Base-by-base conservation (phyloP, 306 rosid species). In the Quercus aquifolioides region DNA sequence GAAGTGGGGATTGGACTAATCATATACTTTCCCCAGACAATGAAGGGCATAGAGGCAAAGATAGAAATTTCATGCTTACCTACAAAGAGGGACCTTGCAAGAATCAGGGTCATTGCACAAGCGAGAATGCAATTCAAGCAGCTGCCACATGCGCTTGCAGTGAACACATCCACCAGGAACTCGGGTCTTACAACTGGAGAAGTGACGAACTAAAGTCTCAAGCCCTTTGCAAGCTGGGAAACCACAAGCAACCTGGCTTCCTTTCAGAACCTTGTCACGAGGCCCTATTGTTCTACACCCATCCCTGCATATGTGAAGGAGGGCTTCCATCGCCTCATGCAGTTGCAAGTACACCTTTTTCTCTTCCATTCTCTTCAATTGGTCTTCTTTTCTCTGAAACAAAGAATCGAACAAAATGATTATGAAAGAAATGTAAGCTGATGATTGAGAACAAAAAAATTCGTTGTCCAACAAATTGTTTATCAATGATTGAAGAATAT, bases 101-200 rank as follows among this genome's bases (percentile, higher is more conserved):
- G 74, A 15, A 60, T 86, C 87, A 20, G 81, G 79, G n/a, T 84
- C 88, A 18, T 79, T 43, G 71, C 92, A 88, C 74, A 88, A 59
- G 57, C 89, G 88, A 76, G 90, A 85, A 75, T 88, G 92, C 82
- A 88, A 76, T 60, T 84, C 86, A 19, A 88, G 86, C 74, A 88
- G 88, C 76, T 88, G 92, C 92, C 92, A 88, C 92, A 86, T 86
- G 60, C 86, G 87, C 63, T 86, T 88, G 88, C 92, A 88, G 64
- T 86, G 90, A 62, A 79, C 84, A 67, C 92, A 88, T 6, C 90
- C 88, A 38, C 88, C 88, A 10, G 87, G 86, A 63, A 82, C 87
- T 56, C 90, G 80, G 25, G 80, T 75, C 83, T 77, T 76, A 35
- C 92, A 88, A 59, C 51, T 75, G 38, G 92, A 84, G 57, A 88